Percentiles rank a stretch among this genome's conserved stretches.
Evolutionary conservation across 768 basidiomycete species (phyloP).

Genomic region (Filobasidium floriforme): DNA sequence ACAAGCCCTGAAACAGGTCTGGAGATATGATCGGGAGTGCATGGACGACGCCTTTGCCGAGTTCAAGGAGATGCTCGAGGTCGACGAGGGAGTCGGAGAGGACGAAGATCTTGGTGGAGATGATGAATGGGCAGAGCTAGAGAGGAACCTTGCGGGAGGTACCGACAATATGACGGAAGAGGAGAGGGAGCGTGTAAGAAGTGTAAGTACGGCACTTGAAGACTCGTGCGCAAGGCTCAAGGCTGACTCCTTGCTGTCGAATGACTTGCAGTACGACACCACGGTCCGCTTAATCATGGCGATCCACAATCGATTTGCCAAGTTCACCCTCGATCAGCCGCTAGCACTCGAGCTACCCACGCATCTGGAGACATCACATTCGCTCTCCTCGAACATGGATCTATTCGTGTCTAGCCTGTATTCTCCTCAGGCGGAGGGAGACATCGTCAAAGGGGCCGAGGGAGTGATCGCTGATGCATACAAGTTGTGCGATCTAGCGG

Average conservation of each 20-base stretch:
- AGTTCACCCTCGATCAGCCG: conserved; percentile 9
- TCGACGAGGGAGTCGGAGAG: conserved; percentile 23
- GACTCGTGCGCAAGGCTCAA: no score
- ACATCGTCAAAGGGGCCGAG: conserved; percentile 3
- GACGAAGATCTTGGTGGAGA: conserved; percentile 17
- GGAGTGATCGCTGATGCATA: conserved; percentile 10
- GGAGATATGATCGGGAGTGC: conserved; percentile 17
- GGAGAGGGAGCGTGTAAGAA: conserved; percentile 19
- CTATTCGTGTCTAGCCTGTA: conserved; percentile 19
- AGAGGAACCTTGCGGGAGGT: conserved; percentile 15
- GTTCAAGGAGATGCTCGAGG: conserved; percentile 24
- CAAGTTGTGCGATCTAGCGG: background rate
- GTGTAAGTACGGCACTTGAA: conserved; percentile 1
- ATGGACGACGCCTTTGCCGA: conserved; percentile 18
- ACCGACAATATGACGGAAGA: conserved; percentile 9
- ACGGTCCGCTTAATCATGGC: conserved; percentile 11
- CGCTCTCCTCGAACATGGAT: conserved; percentile 14
- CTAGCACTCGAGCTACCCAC: background rate
- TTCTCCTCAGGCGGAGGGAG: conserved; percentile 16
- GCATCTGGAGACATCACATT: conserved; percentile 13
- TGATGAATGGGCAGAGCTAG: conserved; percentile 23
- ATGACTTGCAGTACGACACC: conserved; percentile 10
- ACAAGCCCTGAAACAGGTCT: conserved; percentile 14
- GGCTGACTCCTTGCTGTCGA: no score
- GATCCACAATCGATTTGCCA: conserved; percentile 15